These are phyloP conservation scores for Jaltomata sinuosa DNA, from an alignment of 257 asterid species.

Conservation along the genomic window DNA sequence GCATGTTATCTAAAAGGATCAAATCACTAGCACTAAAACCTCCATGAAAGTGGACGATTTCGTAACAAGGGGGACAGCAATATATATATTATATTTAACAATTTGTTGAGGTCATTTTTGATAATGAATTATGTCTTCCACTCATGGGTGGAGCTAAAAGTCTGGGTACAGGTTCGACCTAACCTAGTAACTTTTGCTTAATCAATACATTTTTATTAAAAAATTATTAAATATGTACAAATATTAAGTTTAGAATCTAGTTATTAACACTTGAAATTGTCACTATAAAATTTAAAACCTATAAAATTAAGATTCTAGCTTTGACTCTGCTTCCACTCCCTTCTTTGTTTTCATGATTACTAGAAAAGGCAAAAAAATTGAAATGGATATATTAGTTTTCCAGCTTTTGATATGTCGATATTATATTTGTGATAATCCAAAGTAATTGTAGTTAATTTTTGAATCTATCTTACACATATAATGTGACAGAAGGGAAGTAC, in stretches of 20 bases:
- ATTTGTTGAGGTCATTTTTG: background rate
- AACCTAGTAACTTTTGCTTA: no score
- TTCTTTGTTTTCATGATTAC: background rate
- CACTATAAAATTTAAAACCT: no score
- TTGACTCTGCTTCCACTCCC: background rate
- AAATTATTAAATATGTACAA: no score
- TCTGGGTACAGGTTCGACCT: no score
- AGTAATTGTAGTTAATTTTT: background rate
- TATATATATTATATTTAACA: background rate
- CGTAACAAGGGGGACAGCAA: background rate
- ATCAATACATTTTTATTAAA: no score
- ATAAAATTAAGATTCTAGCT: no score
- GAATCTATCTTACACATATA: background rate
- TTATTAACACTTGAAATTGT: no score
- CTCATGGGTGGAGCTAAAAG: no score
- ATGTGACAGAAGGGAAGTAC: background rate
- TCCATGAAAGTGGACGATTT: background rate
- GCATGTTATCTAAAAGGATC: background rate
- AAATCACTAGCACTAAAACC: background rate
- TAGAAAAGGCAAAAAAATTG: background rate
- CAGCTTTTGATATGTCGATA: background rate
- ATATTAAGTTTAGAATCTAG: no score
- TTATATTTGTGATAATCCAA: background rate
- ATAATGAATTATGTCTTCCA: background rate
- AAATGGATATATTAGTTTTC: no score